Base-by-base conservation (phyloP, 495 filamentous ascomycete genomes). In the Friedmanniomyces simplex region DNA sequence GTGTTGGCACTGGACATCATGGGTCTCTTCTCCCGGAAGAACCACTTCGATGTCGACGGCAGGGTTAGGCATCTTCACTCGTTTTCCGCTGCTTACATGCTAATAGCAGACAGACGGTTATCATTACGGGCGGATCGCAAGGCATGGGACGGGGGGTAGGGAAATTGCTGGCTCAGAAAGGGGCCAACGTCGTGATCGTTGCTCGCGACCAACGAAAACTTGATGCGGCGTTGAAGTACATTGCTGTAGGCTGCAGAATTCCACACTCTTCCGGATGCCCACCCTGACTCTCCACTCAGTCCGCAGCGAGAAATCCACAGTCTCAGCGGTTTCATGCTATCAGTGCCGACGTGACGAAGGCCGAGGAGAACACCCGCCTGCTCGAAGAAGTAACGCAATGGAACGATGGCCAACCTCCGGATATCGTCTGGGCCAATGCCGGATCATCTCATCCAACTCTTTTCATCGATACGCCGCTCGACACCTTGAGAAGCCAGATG, bases 361-460 rank as follows among this genome's bases (percentile, higher is more conserved):
- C 80, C 55, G 71, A 76, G 47, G 91, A 89, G 66, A 84, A 84
- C 51, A 72, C 73, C 13, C 75, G 80, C 34, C 71, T 95, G 2
- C 71, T 96, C 41, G 73, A 76, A 12, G 85, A 94, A 67, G 83
- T 84, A 52, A 85, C 81, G 10, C 71, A 78, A n/a, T 97, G 91
- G 93, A 96, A 96, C 71, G 71, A 81, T 60, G 83, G 81, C 37
- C 62, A 71, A 21, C 71, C 81, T 11, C 88, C 89, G 0, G 91
- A 96, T 65, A 77, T 95, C 54, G 86, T 96, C 43, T 97, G 93
- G 91, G 90, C 88, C 68, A 84, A 88, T 57, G 94, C 93, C 13
- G 91, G 91, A 63, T 77, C 79, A 59, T 81, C 87, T 8, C 74
- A 74, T 39, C 91, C 94, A 0, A 73, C 81, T 5, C 84, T 91